phyloP scores from a whole-genome alignment of 1,139 yeast genomes.

The Geotrichum phurueaensis region DNA sequence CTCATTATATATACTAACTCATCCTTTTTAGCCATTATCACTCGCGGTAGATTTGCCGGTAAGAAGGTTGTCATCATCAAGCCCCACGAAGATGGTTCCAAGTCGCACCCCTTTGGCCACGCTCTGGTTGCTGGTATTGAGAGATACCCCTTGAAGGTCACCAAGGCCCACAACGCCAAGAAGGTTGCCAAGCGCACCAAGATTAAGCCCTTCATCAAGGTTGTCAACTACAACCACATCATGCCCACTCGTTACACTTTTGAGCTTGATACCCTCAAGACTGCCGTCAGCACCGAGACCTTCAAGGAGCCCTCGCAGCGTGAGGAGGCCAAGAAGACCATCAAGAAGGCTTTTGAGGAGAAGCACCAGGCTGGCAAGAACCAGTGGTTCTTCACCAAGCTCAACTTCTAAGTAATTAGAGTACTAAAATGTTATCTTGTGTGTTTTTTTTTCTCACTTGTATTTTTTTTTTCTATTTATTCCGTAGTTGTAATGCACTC shows the following conservation, averaged over 20 bases:
- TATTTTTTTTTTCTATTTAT: too few species aligned
- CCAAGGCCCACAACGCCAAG: conserved; percentile 94
- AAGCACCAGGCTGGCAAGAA: conserved; percentile 99
- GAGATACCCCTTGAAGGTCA: conserved; percentile 96
- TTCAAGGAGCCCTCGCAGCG: conserved; percentile 98
- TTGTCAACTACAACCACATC: conserved; percentile 99
- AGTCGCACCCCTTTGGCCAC: conserved; percentile 98
- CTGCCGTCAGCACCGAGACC: conserved; percentile 86
- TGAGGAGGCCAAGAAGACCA: conserved; percentile 98
- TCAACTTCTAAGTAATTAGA: conserved; percentile 66
- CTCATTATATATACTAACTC: neutral
- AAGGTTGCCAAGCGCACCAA: conserved; percentile 95
- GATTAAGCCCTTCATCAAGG: conserved; percentile 99
- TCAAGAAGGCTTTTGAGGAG: conserved; percentile 99
- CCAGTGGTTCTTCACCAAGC: conserved; percentile 99
- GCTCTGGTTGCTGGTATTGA: conserved; percentile 99
- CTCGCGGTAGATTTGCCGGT: conserved; percentile 99
- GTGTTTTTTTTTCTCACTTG: too few species aligned
- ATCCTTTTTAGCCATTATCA: conserved; percentile 74
- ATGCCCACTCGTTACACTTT: conserved; percentile 99
- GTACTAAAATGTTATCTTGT: too few species aligned
- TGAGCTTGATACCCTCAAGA: conserved; percentile 93
- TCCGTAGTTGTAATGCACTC: too few species aligned
- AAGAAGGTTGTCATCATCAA: conserved; percentile 99
- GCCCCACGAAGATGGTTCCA: conserved; percentile 99